phyloP scores from a whole-genome alignment of 1,139 yeast species.

The Hyphopichia fennica region DNA sequence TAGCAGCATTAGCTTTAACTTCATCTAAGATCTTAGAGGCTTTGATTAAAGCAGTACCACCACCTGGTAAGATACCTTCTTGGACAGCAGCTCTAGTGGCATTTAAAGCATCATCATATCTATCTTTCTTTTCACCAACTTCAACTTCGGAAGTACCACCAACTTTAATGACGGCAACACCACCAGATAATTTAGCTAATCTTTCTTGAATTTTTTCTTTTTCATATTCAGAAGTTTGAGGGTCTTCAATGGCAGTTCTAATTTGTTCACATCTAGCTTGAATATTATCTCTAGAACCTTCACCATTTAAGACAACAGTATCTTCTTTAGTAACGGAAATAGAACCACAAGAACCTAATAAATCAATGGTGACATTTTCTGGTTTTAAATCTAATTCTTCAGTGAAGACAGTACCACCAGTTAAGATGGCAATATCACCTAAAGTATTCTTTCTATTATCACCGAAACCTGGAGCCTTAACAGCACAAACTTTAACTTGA shows the following conservation, averaged over 20 bases:
- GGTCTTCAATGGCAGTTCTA: slow-evolving; percentile 72
- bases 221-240: slow-evolving; percentile 89
- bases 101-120: slow-evolving; percentile 98
- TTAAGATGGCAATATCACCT: slow-evolving; percentile 94
- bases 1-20: slow-evolving; percentile 66
- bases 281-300: slow-evolving; percentile 87
- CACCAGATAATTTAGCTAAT: slow-evolving; percentile 96
- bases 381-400: slow-evolving; percentile 98
- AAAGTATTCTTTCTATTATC: slow-evolving; percentile 98
- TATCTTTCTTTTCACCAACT: slow-evolving; percentile 99
- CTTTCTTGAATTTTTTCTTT: slow-evolving; percentile 98
- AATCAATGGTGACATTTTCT: slow-evolving; percentile 89
- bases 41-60: slow-evolving; percentile 98
- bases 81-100: slow-evolving; percentile 99
- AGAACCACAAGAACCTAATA: slow-evolving; percentile 92
- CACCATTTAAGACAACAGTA: slow-evolving; percentile 93
- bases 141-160: slow-evolving; percentile 99
- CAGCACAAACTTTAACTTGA: slow-evolving; percentile 98
- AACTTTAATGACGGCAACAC: slow-evolving; percentile 98
- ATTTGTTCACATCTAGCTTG: slow-evolving; percentile 95
- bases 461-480: slow-evolving; percentile 99
- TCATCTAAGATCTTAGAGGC: slow-evolving; percentile 82
- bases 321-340: slow-evolving; percentile 96
- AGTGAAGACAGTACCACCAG: slow-evolving; percentile 98
- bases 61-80: slow-evolving; percentile 99